phyloP scores from a whole-genome alignment of 2,329 filamentous ascomycete genomes.

The Fusarium ramigenum region DNA sequence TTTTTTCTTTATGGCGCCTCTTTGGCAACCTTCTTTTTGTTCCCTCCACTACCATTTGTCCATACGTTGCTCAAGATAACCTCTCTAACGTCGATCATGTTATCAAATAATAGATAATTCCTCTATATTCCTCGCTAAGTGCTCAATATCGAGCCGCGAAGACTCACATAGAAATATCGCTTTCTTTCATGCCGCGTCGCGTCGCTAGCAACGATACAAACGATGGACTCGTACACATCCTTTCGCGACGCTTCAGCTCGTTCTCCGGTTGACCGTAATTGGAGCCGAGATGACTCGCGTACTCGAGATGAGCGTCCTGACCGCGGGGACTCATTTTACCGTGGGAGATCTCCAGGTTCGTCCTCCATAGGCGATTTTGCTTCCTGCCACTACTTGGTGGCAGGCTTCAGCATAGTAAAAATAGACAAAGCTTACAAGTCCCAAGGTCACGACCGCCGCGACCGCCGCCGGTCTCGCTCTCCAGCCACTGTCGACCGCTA shows the following conservation, averaged over 20 bases:
- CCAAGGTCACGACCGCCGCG: constrained; percentile 67
- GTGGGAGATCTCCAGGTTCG: constrained; percentile 77
- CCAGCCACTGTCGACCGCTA: constrained; percentile 78
- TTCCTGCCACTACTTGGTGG: not conserved
- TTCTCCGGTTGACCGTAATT: constrained; percentile 63
- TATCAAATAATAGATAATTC: constrained; percentile 59
- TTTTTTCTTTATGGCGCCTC: constrained; percentile 40
- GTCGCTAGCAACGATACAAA: constrained; percentile 22
- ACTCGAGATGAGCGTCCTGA: constrained; percentile 56
- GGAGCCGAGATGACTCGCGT: constrained; percentile 63
- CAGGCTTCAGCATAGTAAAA: not conserved
- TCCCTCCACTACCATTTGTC: constrained; percentile 37
- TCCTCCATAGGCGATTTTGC: constrained; percentile 32
- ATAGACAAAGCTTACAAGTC: not conserved
- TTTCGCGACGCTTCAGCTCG: constrained; percentile 63
- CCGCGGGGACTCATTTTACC: constrained; percentile 68
- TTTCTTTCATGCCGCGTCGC: constrained; percentile 28
- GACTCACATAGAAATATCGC: constrained; percentile 9
- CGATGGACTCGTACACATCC: constrained; percentile 65
- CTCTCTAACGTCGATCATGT: constrained; percentile 66
- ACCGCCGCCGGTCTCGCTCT: constrained; percentile 74
- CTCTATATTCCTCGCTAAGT: constrained; percentile 41
- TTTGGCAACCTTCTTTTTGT: constrained; percentile 42
- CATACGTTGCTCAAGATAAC: constrained; percentile 52
- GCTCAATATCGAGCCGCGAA: constrained; percentile 16